These are phyloP conservation scores for Jatropha curcas DNA, from an alignment of 345 rosid genomes.

Conservation along the genomic window DNA sequence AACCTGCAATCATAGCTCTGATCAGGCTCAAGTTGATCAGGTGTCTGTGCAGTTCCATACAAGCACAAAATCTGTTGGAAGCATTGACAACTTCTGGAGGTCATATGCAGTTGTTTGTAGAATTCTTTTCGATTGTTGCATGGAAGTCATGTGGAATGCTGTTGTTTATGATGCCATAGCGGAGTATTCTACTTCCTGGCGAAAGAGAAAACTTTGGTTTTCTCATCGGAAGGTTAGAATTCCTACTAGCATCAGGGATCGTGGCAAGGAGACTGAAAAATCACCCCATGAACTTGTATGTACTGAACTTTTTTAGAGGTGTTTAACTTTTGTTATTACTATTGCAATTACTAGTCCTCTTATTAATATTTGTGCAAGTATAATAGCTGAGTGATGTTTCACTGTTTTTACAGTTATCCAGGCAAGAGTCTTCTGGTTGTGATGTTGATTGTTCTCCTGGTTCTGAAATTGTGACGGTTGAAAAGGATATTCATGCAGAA, in stretches of 20 bases:
- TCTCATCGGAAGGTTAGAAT: conserved; percentile 33
- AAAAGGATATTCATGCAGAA: conserved; percentile 25
- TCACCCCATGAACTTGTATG: conserved; percentile 35
- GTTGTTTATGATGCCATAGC: conserved; percentile 68
- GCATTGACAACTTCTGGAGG: conserved; percentile 62
- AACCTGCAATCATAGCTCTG: conserved; percentile 21
- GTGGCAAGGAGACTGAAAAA: conserved; percentile 27
- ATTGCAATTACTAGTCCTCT: background rate
- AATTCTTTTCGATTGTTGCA: conserved; percentile 63
- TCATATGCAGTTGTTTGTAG: conserved; percentile 57
- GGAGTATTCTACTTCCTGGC: conserved; percentile 60
- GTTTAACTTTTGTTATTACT: background rate
- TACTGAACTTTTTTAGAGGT: conserved; percentile 9
- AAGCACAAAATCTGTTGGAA: conserved; percentile 66
- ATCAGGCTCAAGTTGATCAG: conserved; percentile 25
- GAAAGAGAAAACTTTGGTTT: conserved; percentile 67
- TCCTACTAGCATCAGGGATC: conserved; percentile 18
- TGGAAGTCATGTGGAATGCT: conserved; percentile 88
- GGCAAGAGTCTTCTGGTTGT: conserved; percentile 36
- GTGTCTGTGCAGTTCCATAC: conserved; percentile 19
- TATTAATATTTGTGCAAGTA: background rate
- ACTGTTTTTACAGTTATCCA: conserved; percentile 41
- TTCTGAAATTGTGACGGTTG: conserved; percentile 34
- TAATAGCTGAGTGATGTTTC: conserved; percentile 21
- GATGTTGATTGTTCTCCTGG: conserved; percentile 47